phyloP scores from a whole-genome alignment of 1,284 basidiomycete genomes.

The Ceratobasidium sp. region DNA sequence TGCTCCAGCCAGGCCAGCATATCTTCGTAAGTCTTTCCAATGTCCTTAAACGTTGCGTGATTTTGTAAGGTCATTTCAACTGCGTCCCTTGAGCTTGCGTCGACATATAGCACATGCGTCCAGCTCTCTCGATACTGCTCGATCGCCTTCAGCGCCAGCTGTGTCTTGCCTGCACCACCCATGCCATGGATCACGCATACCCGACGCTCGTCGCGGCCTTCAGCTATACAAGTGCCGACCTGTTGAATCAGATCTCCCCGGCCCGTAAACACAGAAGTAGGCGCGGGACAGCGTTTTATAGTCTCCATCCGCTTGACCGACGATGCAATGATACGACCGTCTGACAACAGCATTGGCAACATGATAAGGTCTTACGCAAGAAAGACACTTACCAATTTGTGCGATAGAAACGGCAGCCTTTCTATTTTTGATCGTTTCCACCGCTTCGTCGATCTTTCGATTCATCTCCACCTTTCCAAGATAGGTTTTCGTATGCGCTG shows the following conservation, averaged over 20 bases:
- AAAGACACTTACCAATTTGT: too few species aligned
- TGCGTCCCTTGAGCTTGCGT: not conserved
- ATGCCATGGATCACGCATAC: slow-evolving; percentile 14
- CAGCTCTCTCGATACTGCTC: not conserved
- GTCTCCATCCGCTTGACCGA: too few species aligned
- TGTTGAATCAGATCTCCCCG: not conserved
- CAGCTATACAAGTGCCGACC: not conserved
- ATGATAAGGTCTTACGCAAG: too few species aligned
- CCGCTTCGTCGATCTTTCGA: too few species aligned
- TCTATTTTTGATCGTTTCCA: too few species aligned
- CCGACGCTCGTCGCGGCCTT: not conserved
- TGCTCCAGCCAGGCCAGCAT: not conserved
- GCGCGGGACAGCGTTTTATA: not conserved
- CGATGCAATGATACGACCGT: too few species aligned
- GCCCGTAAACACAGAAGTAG: slow-evolving; percentile 1
- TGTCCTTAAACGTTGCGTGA: not conserved
- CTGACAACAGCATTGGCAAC: too few species aligned
- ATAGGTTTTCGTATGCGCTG: not conserved
- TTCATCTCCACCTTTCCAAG: too few species aligned
- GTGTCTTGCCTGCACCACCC: slow-evolving; percentile 8
- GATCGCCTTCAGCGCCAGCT: slow-evolving; percentile 2
- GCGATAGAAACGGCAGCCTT: too few species aligned
- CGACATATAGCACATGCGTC: slow-evolving; percentile 1
- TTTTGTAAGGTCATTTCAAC: not conserved
- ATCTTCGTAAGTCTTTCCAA: not conserved